Evolutionary conservation across 2,329 filamentous ascomycete species (phyloP).

Genomic region (Ophiostoma australiae): DNA sequence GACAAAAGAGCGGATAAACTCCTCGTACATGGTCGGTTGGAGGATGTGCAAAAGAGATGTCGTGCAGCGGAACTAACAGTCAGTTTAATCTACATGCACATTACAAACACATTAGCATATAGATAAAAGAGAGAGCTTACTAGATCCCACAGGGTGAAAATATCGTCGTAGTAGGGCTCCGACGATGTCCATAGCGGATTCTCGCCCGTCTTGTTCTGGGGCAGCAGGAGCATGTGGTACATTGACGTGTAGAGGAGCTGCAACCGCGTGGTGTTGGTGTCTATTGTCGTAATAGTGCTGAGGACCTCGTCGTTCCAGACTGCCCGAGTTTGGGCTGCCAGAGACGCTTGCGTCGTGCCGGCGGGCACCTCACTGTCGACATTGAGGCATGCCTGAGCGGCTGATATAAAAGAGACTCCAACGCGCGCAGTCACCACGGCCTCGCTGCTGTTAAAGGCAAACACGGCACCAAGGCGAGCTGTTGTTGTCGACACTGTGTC

Average conservation of each 20-base stretch:
- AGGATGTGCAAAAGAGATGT: slow-evolving; percentile 62
- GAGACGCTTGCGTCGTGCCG: neutral
- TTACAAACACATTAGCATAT: no score
- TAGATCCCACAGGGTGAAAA: neutral
- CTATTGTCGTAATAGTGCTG: slow-evolving; percentile 33
- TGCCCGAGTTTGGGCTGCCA: neutral
- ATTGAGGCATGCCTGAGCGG: neutral
- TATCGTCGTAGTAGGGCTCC: slow-evolving; percentile 44
- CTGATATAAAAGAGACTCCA: neutral
- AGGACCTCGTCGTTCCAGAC: neutral
- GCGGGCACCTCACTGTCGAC: neutral
- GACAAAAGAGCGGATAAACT: slow-evolving; percentile 61
- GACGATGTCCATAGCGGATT: slow-evolving; percentile 60
- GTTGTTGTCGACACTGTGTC: neutral
- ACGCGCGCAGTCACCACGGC: neutral
- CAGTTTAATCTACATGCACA: neutral
- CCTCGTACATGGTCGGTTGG: slow-evolving; percentile 58
- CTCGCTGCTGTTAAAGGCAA: neutral
- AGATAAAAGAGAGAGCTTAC: neutral
- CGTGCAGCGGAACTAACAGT: slow-evolving; percentile 58
- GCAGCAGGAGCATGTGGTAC: slow-evolving; percentile 65
- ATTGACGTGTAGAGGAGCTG: slow-evolving; percentile 61
- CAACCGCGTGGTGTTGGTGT: slow-evolving; percentile 50
- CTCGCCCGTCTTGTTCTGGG: slow-evolving; percentile 66
- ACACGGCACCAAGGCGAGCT: neutral